A percentile compares a stretch with the other conserved stretches of the same genome.
phyloP scores from a whole-genome alignment of 169 alveolate genomes.

The Plasmodium vivax region DNA sequence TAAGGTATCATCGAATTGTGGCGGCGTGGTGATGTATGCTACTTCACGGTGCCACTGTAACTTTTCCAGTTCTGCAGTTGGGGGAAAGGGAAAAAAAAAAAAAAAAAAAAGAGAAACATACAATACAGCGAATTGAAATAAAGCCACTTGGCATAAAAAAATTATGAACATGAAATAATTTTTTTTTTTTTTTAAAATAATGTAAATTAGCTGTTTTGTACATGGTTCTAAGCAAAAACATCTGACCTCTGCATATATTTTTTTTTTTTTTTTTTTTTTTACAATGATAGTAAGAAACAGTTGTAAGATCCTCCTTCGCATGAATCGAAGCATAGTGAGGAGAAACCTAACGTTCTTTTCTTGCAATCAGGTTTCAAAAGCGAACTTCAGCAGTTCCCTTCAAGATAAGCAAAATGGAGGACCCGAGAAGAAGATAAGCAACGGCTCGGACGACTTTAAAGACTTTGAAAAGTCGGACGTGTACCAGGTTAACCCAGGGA shows the following conservation, averaged over 20 bases:
- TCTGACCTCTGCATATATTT: conserved; percentile 7
- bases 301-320: background rate
- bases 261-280: background rate
- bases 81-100: background rate
- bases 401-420: conserved; percentile 25
- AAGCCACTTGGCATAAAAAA: background rate
- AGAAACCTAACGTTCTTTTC: conserved; percentile 11
- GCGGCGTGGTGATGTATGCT: background rate
- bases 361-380: conserved; percentile 19
- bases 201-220: conserved; percentile 41
- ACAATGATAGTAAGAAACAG: conserved; percentile 51
- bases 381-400: conserved; percentile 13
- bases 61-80: background rate
- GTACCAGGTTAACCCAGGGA: conserved; percentile 39
- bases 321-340: conserved; percentile 12
- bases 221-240: background rate
- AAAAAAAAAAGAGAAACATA: background rate
- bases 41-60: background rate
- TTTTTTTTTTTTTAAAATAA: conserved; percentile 3
- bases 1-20: background rate
- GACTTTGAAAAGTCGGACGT: conserved; percentile 70
- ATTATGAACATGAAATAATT: conserved; percentile 19
- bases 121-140: background rate
- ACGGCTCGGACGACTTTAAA: conserved; percentile 6
- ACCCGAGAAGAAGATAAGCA: background rate